Evolutionary conservation across 306 rosid species (phyloP).

Genomic region (Chamaecrista fasciculata): DNA sequence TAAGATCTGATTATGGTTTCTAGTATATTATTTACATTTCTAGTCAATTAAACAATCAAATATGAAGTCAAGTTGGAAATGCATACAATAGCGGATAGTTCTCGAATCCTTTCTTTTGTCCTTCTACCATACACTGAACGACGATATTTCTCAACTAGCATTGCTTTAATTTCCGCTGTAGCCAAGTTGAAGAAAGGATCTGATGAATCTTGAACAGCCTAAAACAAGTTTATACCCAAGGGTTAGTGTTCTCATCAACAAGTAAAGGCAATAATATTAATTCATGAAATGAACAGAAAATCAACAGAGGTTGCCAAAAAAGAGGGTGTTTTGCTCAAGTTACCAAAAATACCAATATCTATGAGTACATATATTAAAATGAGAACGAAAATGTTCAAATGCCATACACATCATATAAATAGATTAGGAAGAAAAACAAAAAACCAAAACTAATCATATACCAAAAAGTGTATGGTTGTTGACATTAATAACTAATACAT

Average conservation of each 20-base stretch:
- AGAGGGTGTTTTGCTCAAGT: neutral
- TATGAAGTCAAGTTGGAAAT: slow-evolving; percentile 5
- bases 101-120: slow-evolving; percentile 59
- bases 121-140: slow-evolving; percentile 58
- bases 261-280: neutral
- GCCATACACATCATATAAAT: neutral
- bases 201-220: slow-evolving; percentile 73
- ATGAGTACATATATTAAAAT: neutral
- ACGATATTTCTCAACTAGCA: slow-evolving; percentile 71
- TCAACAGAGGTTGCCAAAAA: neutral
- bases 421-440: neutral
- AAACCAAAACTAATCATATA: neutral
- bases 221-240: slow-evolving; percentile 6
- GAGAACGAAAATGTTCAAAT: neutral
- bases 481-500: slow-evolving; percentile 28
- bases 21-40: neutral
- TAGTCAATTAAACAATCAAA: neutral
- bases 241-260: slow-evolving; percentile 9
- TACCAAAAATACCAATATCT: neutral
- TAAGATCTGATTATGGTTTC: slow-evolving; percentile 10
- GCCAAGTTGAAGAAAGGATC: slow-evolving; percentile 82
- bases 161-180: slow-evolving; percentile 75
- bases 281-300: neutral
- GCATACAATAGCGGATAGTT: slow-evolving; percentile 65
- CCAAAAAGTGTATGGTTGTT: neutral